Base-by-base conservation (phyloP, 805 yeast species). In the Wickerhamiella azymoides region DNA sequence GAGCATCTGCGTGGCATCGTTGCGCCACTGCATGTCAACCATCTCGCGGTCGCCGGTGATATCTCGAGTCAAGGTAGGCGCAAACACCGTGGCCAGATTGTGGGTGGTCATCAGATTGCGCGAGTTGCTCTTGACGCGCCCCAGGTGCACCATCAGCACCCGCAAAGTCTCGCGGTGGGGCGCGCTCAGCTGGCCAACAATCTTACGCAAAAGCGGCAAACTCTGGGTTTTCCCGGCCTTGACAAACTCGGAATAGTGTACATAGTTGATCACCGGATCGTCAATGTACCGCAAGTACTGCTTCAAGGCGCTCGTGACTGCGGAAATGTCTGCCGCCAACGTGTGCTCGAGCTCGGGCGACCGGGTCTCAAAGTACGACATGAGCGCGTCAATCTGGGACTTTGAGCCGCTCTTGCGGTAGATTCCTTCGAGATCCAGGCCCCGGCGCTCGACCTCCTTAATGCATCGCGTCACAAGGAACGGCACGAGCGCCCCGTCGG, bases 21-120 rank as follows among this genome's bases (percentile, higher is more conserved):
- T 85, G 59, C 89, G 73, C 43, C 76, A 71, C 21, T 80, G 81
- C 82, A 85, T 84, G 61, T 92, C 97, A 45, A 69, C 57, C 60
- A 92, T 75, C 61, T 92, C 98, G 46, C 79, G 73, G 52, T 81
- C 85, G 7, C 94, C 88, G 36, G 77, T 71, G 49, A 71, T 65
- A 55, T 85, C 94, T 40, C 94, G 71, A 0, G 86, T 80, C 38
- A 92, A 64, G 7, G 96, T 85, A 3, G 98, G 97, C 1, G 96
- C 94, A 69, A 92, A 92, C 7, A 89, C 96, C 38, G 92, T 84
- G 0, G 95, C 79, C 45, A 92, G 64, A 56, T 92, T 86, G 61
- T 78, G 78, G 54, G 73, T 68, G 36, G 74, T 83, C 98, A 92
- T 92, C 60, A 88, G 71, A 59, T 88, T 92, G 38, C 63, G 58